Conservation (phyloP, 2,329 filamentous ascomycete species). For the Penicillium occitanis region DNA sequence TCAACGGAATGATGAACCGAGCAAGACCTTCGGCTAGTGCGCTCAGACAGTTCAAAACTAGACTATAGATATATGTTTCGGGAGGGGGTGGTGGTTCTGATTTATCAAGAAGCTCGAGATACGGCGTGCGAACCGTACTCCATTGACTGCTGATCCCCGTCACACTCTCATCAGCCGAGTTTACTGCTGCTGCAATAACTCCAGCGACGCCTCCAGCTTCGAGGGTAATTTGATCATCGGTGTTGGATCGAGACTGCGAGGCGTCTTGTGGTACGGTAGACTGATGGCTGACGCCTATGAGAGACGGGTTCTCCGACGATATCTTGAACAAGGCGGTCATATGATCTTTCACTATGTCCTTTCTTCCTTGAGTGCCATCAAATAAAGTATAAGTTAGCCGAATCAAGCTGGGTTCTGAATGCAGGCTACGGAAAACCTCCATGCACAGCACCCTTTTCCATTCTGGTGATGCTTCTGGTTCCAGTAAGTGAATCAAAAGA, state of each 20-base stretch:
- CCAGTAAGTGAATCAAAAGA: slow-evolving; percentile 79
- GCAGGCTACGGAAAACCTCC: slow-evolving; percentile 84
- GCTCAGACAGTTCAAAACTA: slow-evolving; percentile 85
- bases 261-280: slow-evolving; percentile 75
- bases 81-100: slow-evolving; percentile 77
- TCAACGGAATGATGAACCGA: slow-evolving; percentile 88
- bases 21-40: slow-evolving; percentile 88
- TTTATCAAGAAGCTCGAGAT: slow-evolving; percentile 94
- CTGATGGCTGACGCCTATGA: slow-evolving; percentile 86
- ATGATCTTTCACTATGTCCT: slow-evolving; percentile 74
- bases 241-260: slow-evolving; percentile 55
- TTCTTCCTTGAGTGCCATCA: slow-evolving; percentile 70
- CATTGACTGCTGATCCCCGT: slow-evolving; percentile 83
- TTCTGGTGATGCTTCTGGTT: slow-evolving; percentile 71
- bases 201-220: slow-evolving; percentile 86
- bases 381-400: slow-evolving; percentile 78
- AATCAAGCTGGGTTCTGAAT: slow-evolving; percentile 74
- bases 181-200: slow-evolving; percentile 73
- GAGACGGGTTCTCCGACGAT: slow-evolving; percentile 81
- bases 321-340: slow-evolving; percentile 88
- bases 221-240: slow-evolving; percentile 79
- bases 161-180: slow-evolving; percentile 64
- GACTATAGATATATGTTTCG: slow-evolving; percentile 89
- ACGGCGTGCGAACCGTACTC: slow-evolving; percentile 83
- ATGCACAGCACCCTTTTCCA: slow-evolving; percentile 92